These are phyloP conservation scores for Candida pseudoviswanathii DNA, from an alignment of 1,139 yeast genomes.

Conservation along the genomic window DNA sequence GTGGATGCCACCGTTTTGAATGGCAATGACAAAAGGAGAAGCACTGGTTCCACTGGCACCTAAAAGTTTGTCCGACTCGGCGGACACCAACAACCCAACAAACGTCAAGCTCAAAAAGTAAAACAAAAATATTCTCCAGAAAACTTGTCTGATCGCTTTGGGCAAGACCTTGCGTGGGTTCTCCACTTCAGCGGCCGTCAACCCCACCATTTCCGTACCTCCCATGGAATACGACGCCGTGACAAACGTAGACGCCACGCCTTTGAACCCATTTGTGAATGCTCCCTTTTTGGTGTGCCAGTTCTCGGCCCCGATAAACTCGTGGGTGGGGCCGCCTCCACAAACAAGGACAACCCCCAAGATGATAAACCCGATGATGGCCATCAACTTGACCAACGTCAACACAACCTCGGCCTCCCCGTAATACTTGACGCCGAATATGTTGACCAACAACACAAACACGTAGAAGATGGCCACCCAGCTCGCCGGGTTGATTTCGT, in stretches of 20 bases:
- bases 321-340: conserved; percentile 68
- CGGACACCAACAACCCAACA: conserved; percentile 42
- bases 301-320: conserved; percentile 62
- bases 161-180: conserved; percentile 41
- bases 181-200: conserved; percentile 44
- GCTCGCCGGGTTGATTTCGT: conserved; percentile 61
- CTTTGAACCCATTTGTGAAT: conserved; percentile 45
- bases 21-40: conserved; percentile 63
- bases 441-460: conserved; percentile 54
- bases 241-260: conserved; percentile 44
- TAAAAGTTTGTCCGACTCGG: conserved; percentile 31
- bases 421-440: conserved; percentile 72
- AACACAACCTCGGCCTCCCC: conserved; percentile 75
- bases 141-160: conserved; percentile 44
- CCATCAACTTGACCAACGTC: conserved; percentile 59
- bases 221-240: conserved; percentile 47
- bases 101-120: conserved; percentile 42
- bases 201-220: conserved; percentile 51
- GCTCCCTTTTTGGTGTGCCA: conserved; percentile 62
- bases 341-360: conserved; percentile 61
- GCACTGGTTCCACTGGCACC: conserved; percentile 37
- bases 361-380: conserved; percentile 66
- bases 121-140: conserved; percentile 46
- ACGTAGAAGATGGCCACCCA: conserved; percentile 66
- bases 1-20: conserved; percentile 51